Percentiles rank a stretch among this genome's conserved stretches.
Evolutionary conservation across 2,329 filamentous ascomycete genomes (phyloP).

Genomic region (Macrophomina phaseolina): DNA sequence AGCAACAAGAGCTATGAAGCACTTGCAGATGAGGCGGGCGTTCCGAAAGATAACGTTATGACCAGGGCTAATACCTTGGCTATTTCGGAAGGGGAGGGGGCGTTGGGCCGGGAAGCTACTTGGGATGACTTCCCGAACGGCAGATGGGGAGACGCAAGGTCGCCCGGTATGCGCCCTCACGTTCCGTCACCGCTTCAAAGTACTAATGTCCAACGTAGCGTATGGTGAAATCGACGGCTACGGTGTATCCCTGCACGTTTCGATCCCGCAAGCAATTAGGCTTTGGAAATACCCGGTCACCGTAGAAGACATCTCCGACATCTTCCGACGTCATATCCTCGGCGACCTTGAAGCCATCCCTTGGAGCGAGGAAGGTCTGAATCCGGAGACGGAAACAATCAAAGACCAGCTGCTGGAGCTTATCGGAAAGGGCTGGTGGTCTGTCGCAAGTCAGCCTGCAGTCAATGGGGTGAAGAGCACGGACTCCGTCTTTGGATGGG

Average conservation of each 20-base stretch:
- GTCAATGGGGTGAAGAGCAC: constrained; percentile 83
- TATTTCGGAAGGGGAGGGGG: constrained; percentile 91
- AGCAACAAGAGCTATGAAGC: constrained; percentile 64
- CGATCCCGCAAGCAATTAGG: constrained; percentile 78
- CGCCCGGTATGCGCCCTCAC: constrained; percentile 57
- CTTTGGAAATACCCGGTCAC: constrained; percentile 83
- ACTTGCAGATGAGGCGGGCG: constrained; percentile 75
- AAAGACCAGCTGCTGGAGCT: constrained; percentile 74
- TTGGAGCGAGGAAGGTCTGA: constrained; percentile 90
- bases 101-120: constrained; percentile 89
- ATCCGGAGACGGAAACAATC: constrained; percentile 83
- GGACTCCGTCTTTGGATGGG: constrained; percentile 88
- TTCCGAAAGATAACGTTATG: constrained; percentile 75
- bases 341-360: constrained; percentile 83
- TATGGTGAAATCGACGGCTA: constrained; percentile 99
- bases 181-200: not conserved
- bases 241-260: constrained; percentile 92
- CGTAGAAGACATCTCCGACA: constrained; percentile 71
- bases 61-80: constrained; percentile 83
- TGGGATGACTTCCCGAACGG: constrained; percentile 99
- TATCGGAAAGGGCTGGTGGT: constrained; percentile 92
- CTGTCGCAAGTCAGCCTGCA: constrained; percentile 91
- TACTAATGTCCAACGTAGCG: constrained; percentile 51
- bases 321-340: constrained; percentile 82
- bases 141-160: constrained; percentile 90